Evolutionary conservation across 805 yeast genomes (phyloP), one percentile per base, ranked within the genome.

Genomic region (Teunomyces panamensis): DNA sequence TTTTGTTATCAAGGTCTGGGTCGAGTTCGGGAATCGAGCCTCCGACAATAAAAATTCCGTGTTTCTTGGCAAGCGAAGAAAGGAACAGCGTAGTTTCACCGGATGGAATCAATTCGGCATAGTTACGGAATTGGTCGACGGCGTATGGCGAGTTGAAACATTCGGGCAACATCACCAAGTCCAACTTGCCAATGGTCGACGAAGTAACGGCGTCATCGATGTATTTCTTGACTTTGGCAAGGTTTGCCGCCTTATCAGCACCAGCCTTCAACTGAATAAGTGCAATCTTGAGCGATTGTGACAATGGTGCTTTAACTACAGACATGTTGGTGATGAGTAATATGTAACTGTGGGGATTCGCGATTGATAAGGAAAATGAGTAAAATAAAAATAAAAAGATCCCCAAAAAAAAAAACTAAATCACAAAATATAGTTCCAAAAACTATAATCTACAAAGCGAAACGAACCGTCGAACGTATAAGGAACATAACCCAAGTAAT

Each of bases 71-170:
- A 54, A 89, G 64, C 0, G 64, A 60, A 0, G 89, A 73, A 43
- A 92, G 68, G 43, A 87, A 78, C 45, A 65, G 55, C 3, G 92
- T 83, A 4, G 83, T 76, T 50, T 81, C 84, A 5, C 96, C 96
- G 1, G 71, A 64, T 5, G 96, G 95, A 37, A 94, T 87, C n/a
- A 65, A 56, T 65, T 94, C 99, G 3, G 96, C 91, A 63, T 94
- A 92, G 49, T 88, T 83, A 5, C 87, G 80, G 67, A 94, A 94
- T 52, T 91, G 85, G 49, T 80, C 80, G 27, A 89, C 96, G 0
- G 96, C 81, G 62, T 94, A 94, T 2, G 98, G 98, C 1, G 97
- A 88, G 65, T 92, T 94, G 79, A 91, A 92, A 70, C 97, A 90
- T 69, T 94, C 98, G 7, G 99, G 99, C 29, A 94, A 72, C 54